Evolutionary conservation across 345 rosid species (phyloP).

Genomic region (Bretschneidera sinensis): DNA sequence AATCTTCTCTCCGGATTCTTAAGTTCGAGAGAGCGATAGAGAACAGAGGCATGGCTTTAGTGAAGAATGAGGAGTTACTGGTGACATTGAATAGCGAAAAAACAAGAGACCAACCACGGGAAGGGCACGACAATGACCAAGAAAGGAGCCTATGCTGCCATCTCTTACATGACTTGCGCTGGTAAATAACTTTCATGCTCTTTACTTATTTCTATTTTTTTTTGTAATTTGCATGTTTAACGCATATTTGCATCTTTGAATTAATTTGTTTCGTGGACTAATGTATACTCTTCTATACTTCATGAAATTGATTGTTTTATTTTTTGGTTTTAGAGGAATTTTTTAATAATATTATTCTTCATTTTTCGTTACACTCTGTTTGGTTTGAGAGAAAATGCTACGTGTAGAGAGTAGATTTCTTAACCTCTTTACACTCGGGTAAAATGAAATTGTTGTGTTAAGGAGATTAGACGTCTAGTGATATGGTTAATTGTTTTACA

Average conservation of each 20-base stretch:
- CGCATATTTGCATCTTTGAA: background rate
- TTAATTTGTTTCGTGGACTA: background rate
- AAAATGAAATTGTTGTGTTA: too few species aligned
- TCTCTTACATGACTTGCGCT: slow-evolving; percentile 54
- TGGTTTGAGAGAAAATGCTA: background rate
- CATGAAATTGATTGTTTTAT: background rate
- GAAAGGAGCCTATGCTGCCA: slow-evolving; percentile 47
- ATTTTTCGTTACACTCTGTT: background rate
- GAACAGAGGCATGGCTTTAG: slow-evolving; percentile 1
- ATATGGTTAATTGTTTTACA: too few species aligned
- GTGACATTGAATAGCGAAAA: background rate
- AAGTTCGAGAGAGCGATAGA: background rate
- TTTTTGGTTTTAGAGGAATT: background rate
- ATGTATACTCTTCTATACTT: background rate
- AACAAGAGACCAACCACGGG: slow-evolving; percentile 1
- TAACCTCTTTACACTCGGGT: background rate
- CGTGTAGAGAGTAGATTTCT: too few species aligned
- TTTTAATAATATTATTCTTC: background rate
- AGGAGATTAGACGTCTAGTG: background rate
- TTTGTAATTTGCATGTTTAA: background rate
- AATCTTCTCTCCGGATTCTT: background rate
- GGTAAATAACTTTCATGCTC: slow-evolving; percentile 20
- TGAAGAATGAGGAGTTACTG: slow-evolving; percentile 13
- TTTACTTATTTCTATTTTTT: background rate
- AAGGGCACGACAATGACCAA: slow-evolving; percentile 23